Evolutionary conservation across 495 filamentous ascomycete genomes (phyloP).

Genomic region (Durotheca rogersii): DNA sequence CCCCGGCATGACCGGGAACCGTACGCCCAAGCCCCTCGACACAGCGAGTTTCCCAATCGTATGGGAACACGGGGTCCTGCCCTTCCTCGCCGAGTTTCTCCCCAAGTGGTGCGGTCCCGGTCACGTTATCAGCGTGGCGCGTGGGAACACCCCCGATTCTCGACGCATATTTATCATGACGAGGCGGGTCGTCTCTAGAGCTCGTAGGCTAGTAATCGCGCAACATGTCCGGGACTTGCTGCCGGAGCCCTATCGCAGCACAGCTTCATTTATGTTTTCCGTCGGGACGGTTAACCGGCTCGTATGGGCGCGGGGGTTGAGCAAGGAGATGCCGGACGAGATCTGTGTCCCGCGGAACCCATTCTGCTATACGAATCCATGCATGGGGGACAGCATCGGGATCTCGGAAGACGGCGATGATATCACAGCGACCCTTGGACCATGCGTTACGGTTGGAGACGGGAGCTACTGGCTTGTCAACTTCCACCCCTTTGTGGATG

Average conservation of each 20-base stretch:
- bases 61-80: conserved; percentile 37
- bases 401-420: conserved; percentile 27
- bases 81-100: conserved; percentile 35
- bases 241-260: conserved; percentile 22
- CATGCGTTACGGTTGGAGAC: conserved; percentile 25
- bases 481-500: conserved; percentile 35
- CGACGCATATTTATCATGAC: conserved; percentile 36
- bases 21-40: conserved; percentile 25
- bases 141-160: conserved; percentile 27
- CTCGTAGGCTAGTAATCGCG: conserved; percentile 32
- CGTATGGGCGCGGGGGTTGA: conserved; percentile 31
- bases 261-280: conserved; percentile 28
- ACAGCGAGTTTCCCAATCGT: conserved; percentile 32
- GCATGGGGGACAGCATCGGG: conserved; percentile 39
- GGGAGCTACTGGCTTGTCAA: conserved; percentile 33
- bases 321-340: conserved; percentile 32
- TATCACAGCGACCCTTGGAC: conserved; percentile 33
- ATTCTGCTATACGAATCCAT: conserved; percentile 31
- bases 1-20: conserved; percentile 6
- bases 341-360: conserved; percentile 35
- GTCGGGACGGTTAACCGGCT: conserved; percentile 31
- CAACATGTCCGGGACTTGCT: conserved; percentile 33
- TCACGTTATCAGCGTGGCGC: conserved; percentile 36
- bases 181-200: conserved; percentile 16
- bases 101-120: conserved; percentile 39